Conservation (phyloP, 139 green algal species). For the Chlorella vulgaris region DNA sequence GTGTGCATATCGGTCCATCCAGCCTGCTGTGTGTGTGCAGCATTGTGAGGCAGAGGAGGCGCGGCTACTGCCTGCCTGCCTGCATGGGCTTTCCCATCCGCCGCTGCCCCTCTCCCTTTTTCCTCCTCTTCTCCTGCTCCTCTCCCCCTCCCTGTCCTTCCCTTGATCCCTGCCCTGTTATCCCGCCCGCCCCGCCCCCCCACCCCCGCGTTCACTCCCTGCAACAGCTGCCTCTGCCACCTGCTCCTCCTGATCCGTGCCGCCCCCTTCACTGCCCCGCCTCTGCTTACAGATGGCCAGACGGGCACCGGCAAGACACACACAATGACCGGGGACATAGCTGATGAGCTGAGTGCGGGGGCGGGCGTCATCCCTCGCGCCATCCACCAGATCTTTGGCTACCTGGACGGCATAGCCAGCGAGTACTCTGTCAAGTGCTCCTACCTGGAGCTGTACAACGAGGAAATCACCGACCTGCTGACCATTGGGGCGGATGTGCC, state of each 20-base stretch:
- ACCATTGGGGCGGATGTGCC: constrained; percentile 46
- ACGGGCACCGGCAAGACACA: constrained; percentile 98
- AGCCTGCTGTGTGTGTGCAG: too few species aligned
- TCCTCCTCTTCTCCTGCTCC: too few species aligned
- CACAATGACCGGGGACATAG: constrained; percentile 92
- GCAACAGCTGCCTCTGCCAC: too few species aligned
- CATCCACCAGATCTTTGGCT: constrained; percentile 94
- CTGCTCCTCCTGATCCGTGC: neutral
- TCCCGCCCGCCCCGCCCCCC: too few species aligned
- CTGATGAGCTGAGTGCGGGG: constrained; percentile 48
- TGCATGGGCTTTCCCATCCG: too few species aligned
- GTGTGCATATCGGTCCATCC: too few species aligned
- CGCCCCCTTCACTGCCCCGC: neutral
- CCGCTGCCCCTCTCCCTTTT: too few species aligned
- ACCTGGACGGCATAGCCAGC: constrained; percentile 69
- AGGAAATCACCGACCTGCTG: constrained; percentile 98
- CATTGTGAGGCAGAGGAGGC: too few species aligned
- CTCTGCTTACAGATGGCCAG: constrained; percentile 57
- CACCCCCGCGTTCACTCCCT: too few species aligned
- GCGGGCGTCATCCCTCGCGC: constrained; percentile 95
- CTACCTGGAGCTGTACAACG: constrained; percentile 99
- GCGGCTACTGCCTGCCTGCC: too few species aligned
- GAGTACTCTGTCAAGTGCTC: constrained; percentile 78
- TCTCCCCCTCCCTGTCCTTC: too few species aligned
- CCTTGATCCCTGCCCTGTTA: too few species aligned